A percentile compares a stretch with the other conserved stretches of the same genome.
phyloP scores from a whole-genome alignment of 1,284 basidiomycete genomes.

The Ustilago cynodontis region DNA sequence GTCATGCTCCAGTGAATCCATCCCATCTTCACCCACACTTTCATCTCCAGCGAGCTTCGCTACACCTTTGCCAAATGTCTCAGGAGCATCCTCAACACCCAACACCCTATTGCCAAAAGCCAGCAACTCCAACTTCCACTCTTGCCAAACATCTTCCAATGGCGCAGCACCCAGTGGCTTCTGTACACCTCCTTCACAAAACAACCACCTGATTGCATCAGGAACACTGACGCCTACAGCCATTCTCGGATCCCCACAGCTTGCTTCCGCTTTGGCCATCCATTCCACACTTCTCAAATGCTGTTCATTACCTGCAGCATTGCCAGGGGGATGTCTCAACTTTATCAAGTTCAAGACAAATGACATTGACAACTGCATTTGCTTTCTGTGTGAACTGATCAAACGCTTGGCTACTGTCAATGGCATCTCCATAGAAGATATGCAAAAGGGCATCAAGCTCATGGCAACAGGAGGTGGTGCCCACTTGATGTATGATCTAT shows the following conservation, averaged over 20 bases:
- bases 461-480: slow-evolving; percentile 98
- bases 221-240: slow-evolving; percentile 63
- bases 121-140: slow-evolving; percentile 41
- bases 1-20: slow-evolving; percentile 34
- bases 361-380: slow-evolving; percentile 83
- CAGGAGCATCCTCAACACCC: slow-evolving; percentile 28
- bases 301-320: slow-evolving; percentile 59
- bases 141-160: slow-evolving; percentile 40
- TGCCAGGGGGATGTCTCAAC: slow-evolving; percentile 91
- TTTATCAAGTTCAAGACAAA: slow-evolving; percentile 97
- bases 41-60: slow-evolving; percentile 14
- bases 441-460: slow-evolving; percentile 93
- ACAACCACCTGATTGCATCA: slow-evolving; percentile 40
- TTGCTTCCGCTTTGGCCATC: slow-evolving; percentile 51
- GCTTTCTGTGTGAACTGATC: slow-evolving; percentile 89
- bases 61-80: slow-evolving; percentile 9
- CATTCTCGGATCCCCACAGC: slow-evolving; percentile 43
- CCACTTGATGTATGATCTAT: slow-evolving; percentile 89
- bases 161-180: slow-evolving; percentile 21
- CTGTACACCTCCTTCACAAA: slow-evolving; percentile 50
- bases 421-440: slow-evolving; percentile 86
- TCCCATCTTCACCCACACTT: slow-evolving; percentile 22
- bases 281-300: slow-evolving; percentile 59
- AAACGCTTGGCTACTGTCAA: slow-evolving; percentile 88
- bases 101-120: slow-evolving; percentile 33